These are phyloP conservation scores for Zygotorulaspora florentina DNA, from an alignment of 805 yeast species.

Conservation along the genomic window DNA sequence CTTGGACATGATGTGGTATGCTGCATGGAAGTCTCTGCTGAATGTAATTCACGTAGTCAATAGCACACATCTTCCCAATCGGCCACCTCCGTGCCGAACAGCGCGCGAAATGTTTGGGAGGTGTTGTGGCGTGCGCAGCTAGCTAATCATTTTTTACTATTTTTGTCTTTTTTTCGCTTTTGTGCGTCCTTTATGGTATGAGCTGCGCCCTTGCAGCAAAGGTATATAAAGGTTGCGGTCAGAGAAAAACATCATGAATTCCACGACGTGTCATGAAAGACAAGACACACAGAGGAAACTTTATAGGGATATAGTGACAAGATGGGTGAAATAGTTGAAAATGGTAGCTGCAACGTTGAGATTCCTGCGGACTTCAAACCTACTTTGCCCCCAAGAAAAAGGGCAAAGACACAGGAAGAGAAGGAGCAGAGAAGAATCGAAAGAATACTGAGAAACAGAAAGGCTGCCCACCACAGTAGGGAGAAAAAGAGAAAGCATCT, in stretches of 20 bases:
- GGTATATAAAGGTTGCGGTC: too few relatives aligned
- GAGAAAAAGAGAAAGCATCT: constrained; percentile 94
- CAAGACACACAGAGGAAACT: constrained; percentile 1
- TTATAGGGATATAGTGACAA: background rate
- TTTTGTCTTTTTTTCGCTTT: background rate
- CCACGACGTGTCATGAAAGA: background rate
- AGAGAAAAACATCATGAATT: too few relatives aligned
- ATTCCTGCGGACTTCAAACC: constrained; percentile 41
- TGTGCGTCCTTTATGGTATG: too few relatives aligned
- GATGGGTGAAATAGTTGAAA: background rate
- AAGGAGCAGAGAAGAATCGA: constrained; percentile 95
- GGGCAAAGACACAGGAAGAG: constrained; percentile 95
- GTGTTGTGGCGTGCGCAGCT: too few relatives aligned
- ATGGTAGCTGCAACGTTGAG: constrained; percentile 3
- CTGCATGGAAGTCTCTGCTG: too few relatives aligned
- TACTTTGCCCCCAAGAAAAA: constrained; percentile 86
- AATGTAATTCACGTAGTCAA: too few relatives aligned
- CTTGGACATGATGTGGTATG: too few relatives aligned
- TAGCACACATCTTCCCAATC: too few relatives aligned
- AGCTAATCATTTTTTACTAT: background rate
- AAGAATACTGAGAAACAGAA: constrained; percentile 85
- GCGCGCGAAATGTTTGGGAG: too few relatives aligned
- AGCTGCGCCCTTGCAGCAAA: too few relatives aligned
- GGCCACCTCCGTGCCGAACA: too few relatives aligned
- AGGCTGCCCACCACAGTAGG: constrained; percentile 96